Evolutionary conservation across 306 rosid species (phyloP).

Genomic region (Potentilla sterilis): DNA sequence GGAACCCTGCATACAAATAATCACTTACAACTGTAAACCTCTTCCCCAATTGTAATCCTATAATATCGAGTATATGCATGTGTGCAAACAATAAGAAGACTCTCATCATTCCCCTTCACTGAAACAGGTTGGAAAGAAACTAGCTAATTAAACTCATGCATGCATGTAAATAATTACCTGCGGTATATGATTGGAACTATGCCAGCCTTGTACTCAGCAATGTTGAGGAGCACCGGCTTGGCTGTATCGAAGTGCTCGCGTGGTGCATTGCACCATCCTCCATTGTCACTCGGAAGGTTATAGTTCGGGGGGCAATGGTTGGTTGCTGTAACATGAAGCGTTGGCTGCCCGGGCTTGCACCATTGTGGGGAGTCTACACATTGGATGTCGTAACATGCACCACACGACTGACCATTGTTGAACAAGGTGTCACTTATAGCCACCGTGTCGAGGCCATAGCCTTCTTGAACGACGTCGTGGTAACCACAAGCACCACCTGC

Average conservation of each 20-base stretch:
- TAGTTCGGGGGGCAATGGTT: conserved; percentile 64
- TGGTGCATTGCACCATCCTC: conserved; percentile 94
- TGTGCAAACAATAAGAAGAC: not conserved
- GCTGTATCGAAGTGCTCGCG: conserved; percentile 77
- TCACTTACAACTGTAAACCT: not conserved
- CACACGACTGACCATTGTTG: conserved; percentile 58
- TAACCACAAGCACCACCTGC: conserved; percentile 88
- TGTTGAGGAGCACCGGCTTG: conserved; percentile 52
- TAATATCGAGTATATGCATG: too few species aligned
- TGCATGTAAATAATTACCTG: conserved; percentile 34
- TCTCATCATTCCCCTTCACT: not conserved
- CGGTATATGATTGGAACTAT: conserved; percentile 62
- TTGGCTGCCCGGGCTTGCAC: conserved; percentile 51
- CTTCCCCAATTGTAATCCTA: not conserved
- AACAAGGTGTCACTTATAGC: conserved; percentile 65
- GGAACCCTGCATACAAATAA: conserved; percentile 38
- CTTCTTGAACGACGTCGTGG: conserved; percentile 59
- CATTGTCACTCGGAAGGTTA: conserved; percentile 36
- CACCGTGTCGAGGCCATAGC: conserved; percentile 63
- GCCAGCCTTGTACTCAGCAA: conserved; percentile 57
- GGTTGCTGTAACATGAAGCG: conserved; percentile 63
- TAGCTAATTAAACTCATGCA: not conserved
- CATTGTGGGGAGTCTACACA: conserved; percentile 40
- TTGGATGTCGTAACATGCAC: conserved; percentile 70
- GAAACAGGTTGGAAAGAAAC: not conserved